phyloP scores from a whole-genome alignment of 2,329 filamentous ascomycete species.

The Colletotrichum eremochloae region DNA sequence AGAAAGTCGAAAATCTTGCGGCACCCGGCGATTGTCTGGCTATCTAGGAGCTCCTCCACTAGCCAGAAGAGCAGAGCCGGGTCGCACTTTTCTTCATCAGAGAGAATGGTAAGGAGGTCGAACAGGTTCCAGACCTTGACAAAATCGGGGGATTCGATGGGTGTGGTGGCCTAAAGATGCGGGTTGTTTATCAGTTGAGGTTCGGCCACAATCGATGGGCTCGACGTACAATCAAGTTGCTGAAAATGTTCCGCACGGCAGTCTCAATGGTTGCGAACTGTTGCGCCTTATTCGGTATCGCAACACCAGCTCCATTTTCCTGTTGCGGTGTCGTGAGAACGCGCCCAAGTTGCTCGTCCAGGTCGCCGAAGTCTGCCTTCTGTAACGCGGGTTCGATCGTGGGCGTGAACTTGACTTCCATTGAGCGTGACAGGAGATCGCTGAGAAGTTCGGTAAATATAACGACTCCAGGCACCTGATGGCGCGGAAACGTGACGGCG shows the following conservation, averaged over 20 bases:
- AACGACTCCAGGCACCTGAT: conserved; percentile 66
- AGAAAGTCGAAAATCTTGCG: conserved; percentile 94
- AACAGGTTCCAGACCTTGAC: conserved; percentile 92
- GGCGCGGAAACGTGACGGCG: conserved; percentile 55
- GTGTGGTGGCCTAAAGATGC: conserved; percentile 72
- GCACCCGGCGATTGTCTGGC: conserved; percentile 93
- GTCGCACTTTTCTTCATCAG: conserved; percentile 83
- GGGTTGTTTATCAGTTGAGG: conserved; percentile 25
- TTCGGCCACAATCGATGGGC: background rate
- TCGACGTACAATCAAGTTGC: conserved; percentile 77
- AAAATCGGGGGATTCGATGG: conserved; percentile 83
- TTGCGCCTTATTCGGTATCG: conserved; percentile 58
- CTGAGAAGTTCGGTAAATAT: conserved; percentile 67
- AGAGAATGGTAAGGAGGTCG: conserved; percentile 90
- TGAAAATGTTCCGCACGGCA: conserved; percentile 85
- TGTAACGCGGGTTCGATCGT: conserved; percentile 81
- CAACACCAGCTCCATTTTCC: conserved; percentile 44
- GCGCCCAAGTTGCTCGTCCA: conserved; percentile 60
- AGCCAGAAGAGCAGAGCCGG: conserved; percentile 89
- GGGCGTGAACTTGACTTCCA: conserved; percentile 67
- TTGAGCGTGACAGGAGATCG: conserved; percentile 70
- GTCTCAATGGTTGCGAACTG: conserved; percentile 84
- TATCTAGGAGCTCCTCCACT: conserved; percentile 94
- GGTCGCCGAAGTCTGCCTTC: conserved; percentile 72
- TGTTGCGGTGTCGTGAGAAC: conserved; percentile 46